These are phyloP conservation scores for Leccinum imitatum DNA, from an alignment of 768 basidiomycete species.

Conservation along the genomic window DNA sequence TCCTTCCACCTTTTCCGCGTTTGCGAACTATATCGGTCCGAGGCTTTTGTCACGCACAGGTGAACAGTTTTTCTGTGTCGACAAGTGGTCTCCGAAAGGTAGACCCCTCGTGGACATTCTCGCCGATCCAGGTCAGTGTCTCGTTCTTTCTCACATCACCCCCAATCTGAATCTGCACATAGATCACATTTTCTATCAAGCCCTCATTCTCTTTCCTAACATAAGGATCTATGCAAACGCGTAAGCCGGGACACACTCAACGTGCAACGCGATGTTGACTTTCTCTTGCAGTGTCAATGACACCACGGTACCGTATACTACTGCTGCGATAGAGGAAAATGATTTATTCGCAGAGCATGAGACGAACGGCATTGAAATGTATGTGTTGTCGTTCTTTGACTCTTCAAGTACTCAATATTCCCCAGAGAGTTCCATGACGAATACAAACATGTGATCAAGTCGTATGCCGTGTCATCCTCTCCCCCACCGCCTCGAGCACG, in stretches of 20 bases:
- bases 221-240: constrained; percentile 82
- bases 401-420: constrained; percentile 7
- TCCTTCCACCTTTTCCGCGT: constrained; percentile 53
- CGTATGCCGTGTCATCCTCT: constrained; percentile 44
- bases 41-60: constrained; percentile 76
- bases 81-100: constrained; percentile 70
- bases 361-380: constrained; percentile 64
- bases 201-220: constrained; percentile 61
- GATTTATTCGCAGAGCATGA: constrained; percentile 64
- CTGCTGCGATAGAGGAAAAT: constrained; percentile 65
- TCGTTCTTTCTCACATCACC: background rate
- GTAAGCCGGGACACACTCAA: constrained; percentile 36
- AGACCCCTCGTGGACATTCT: constrained; percentile 71
- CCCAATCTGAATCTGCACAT: background rate
- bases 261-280: background rate
- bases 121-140: constrained; percentile 68
- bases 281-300: constrained; percentile 57
- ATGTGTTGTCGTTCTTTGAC: constrained; percentile 21
- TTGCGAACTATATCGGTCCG: constrained; percentile 59
- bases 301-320: constrained; percentile 78
- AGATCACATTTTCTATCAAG: constrained; percentile 79
- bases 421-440: constrained; percentile 55
- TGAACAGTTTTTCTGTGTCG: constrained; percentile 71
- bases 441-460: constrained; percentile 57
- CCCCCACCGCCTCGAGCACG: constrained; percentile 48